Evolutionary conservation across 345 rosid genomes (phyloP).

Genomic region (Triadica sebifera): DNA sequence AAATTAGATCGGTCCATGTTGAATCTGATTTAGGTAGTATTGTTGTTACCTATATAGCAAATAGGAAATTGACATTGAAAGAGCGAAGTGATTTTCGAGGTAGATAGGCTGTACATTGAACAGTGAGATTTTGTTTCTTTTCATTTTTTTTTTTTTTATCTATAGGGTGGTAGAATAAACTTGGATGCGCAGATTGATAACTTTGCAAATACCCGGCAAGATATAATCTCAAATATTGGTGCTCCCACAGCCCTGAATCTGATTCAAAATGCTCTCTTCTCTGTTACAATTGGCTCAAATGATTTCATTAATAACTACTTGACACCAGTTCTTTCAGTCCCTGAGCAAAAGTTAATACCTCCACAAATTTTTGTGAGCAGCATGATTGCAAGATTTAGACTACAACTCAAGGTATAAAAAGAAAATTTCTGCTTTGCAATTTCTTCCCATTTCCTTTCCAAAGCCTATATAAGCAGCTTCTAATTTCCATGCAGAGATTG

Average conservation of each 20-base stretch:
- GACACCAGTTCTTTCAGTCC: conserved; percentile 47
- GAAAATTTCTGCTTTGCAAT: background rate
- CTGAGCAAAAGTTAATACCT: conserved; percentile 41
- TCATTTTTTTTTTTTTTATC: background rate
- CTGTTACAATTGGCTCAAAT: conserved; percentile 68
- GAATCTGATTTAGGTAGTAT: no score
- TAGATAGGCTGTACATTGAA: no score
- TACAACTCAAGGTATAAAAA: conserved; percentile 53
- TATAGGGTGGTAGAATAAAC: conserved; percentile 63
- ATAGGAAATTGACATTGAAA: no score
- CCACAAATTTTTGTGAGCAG: conserved; percentile 48
- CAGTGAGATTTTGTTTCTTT: no score
- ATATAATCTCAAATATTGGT: conserved; percentile 43
- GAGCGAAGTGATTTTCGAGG: no score
- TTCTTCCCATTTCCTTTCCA: background rate
- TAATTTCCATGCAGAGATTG: conserved; percentile 46
- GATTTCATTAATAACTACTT: conserved; percentile 76
- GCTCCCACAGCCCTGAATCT: conserved; percentile 39
- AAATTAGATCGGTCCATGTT: no score
- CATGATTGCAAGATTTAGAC: conserved; percentile 54
- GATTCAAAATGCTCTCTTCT: conserved; percentile 41
- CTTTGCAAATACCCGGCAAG: conserved; percentile 49
- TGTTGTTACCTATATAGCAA: no score
- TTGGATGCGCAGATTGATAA: conserved; percentile 58
- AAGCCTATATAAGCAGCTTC: no score